A percentile compares a stretch with the other conserved stretches of the same genome.
Evolutionary conservation across 345 rosid species (phyloP).

Genomic region (Physaria fendleri): DNA sequence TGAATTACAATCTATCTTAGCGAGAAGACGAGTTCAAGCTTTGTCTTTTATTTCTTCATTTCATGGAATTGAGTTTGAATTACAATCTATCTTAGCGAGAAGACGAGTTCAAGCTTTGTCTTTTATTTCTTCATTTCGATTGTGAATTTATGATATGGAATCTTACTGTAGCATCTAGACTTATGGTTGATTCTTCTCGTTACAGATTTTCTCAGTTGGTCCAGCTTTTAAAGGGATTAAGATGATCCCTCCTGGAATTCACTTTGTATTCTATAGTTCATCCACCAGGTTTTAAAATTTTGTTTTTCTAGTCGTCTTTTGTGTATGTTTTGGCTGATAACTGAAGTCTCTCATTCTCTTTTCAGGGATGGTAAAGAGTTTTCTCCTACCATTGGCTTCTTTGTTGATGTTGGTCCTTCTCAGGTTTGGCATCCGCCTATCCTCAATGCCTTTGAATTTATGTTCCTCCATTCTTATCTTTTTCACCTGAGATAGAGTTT

Average conservation of each 20-base stretch:
- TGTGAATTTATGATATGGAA: too few relatives aligned
- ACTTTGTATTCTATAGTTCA: slow-evolving; percentile 75
- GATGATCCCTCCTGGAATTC: slow-evolving; percentile 95
- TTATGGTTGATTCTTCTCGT: background rate
- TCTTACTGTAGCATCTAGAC: too few relatives aligned
- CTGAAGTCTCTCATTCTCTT: slow-evolving; percentile 11
- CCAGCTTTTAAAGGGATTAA: slow-evolving; percentile 80
- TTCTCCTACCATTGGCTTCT: slow-evolving; percentile 78
- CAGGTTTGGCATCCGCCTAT: slow-evolving; percentile 40
- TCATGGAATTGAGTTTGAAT: background rate
- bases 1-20: too few relatives aligned
- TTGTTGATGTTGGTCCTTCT: slow-evolving; percentile 48
- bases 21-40: too few relatives aligned
- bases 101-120: too few relatives aligned
- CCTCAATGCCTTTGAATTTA: background rate
- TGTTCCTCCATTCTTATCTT: background rate
- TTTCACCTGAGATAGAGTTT: background rate
- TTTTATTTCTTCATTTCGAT: too few relatives aligned
- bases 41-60: too few relatives aligned
- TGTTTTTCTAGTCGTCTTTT: background rate
- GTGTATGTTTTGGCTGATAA: background rate
- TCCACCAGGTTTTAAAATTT: slow-evolving; percentile 49
- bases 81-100: too few relatives aligned
- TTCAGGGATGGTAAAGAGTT: slow-evolving; percentile 81
- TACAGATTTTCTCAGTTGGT: slow-evolving; percentile 65